Evolutionary conservation across 1,284 basidiomycete species (phyloP).

Genomic region (Ustilago curta): DNA sequence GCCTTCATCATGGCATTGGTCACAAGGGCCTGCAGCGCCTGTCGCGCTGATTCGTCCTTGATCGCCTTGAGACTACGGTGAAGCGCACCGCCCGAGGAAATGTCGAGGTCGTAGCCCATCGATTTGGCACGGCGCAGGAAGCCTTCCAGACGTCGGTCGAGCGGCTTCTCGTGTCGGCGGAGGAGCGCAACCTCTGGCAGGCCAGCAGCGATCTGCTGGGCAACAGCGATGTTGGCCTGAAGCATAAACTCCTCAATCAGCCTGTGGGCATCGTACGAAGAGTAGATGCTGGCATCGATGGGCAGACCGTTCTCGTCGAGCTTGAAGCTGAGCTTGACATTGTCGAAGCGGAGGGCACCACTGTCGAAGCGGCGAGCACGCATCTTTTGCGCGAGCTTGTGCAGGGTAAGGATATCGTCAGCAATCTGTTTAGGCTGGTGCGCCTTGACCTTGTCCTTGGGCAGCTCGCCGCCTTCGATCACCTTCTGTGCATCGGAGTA

Average conservation of each 20-base stretch:
- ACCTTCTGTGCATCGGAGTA: slow-evolving; percentile 85
- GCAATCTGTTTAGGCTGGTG: slow-evolving; percentile 74
- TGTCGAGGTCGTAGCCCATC: slow-evolving; percentile 85
- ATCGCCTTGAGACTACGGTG: slow-evolving; percentile 85
- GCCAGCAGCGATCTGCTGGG: slow-evolving; percentile 90
- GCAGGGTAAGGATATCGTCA: slow-evolving; percentile 80
- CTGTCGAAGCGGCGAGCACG: slow-evolving; percentile 81
- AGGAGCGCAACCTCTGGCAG: slow-evolving; percentile 94
- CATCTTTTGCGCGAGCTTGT: slow-evolving; percentile 77
- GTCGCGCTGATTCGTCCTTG: slow-evolving; percentile 73
- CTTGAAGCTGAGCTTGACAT: slow-evolving; percentile 80
- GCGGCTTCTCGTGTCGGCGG: slow-evolving; percentile 89
- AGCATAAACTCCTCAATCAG: slow-evolving; percentile 98
- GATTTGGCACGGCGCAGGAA: slow-evolving; percentile 72
- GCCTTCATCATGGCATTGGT: slow-evolving; percentile 90
- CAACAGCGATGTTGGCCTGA: slow-evolving; percentile 87
- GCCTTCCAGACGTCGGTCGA: slow-evolving; percentile 75
- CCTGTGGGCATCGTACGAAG: slow-evolving; percentile 79
- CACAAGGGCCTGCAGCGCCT: slow-evolving; percentile 82
- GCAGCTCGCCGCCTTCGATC: slow-evolving; percentile 79
- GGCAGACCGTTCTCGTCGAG: slow-evolving; percentile 87
- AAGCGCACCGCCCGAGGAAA: slow-evolving; percentile 81
- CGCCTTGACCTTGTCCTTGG: slow-evolving; percentile 70
- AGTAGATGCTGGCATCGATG: slow-evolving; percentile 79
- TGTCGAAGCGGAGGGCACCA: slow-evolving; percentile 82